Evolutionary conservation across 2,329 filamentous ascomycete species (phyloP).

Genomic region (Cytospora schulzeri): DNA sequence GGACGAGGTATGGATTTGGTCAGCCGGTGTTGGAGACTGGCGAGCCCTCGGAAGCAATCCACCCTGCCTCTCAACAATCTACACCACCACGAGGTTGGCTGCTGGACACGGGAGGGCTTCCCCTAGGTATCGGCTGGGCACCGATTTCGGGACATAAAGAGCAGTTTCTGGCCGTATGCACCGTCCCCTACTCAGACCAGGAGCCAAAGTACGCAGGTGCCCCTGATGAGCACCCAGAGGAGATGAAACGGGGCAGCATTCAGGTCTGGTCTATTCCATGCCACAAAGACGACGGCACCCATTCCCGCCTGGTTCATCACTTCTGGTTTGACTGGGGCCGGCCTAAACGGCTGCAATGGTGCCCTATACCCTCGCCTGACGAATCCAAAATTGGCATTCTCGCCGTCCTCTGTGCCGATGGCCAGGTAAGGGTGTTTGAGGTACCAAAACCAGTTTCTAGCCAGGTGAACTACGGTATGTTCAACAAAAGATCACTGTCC

Average conservation of each 20-base stretch:
- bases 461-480: constrained; percentile 44
- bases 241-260: constrained; percentile 22
- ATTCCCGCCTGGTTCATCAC: constrained; percentile 19
- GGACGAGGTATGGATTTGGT: constrained; percentile 23
- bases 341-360: constrained; percentile 55
- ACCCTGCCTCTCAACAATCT: constrained; percentile 29
- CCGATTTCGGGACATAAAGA: constrained; percentile 40
- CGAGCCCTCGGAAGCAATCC: constrained; percentile 35
- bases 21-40: constrained; percentile 35
- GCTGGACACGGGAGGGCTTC: constrained; percentile 56
- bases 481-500: background rate
- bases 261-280: constrained; percentile 28
- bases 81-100: constrained; percentile 47
- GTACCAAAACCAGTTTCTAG: constrained; percentile 39
- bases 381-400: constrained; percentile 43
- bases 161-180: constrained; percentile 55
- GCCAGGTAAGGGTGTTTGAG: constrained; percentile 52
- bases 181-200: constrained; percentile 55
- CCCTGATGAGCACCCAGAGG: constrained; percentile 14
- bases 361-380: constrained; percentile 44
- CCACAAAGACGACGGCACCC: constrained; percentile 10
- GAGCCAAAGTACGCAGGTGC: constrained; percentile 31
- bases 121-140: constrained; percentile 57
- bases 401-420: constrained; percentile 54
- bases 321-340: constrained; percentile 54